phyloP scores from a whole-genome alignment of 352 stramenopile species.

The Globisporangium yorkense region DNA sequence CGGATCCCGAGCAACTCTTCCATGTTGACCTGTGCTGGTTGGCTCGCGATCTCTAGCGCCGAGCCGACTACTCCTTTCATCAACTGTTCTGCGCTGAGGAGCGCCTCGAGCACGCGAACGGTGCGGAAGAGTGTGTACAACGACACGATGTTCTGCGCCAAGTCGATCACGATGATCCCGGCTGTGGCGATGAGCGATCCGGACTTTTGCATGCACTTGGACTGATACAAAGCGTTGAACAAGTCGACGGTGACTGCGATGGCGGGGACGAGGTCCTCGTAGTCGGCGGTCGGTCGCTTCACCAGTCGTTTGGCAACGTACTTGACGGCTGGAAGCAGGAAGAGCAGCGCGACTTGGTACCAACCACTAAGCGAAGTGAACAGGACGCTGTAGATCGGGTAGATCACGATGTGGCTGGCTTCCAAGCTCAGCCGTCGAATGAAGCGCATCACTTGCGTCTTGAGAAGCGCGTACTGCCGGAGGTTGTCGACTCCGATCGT shows the following conservation, averaged over 20 bases:
- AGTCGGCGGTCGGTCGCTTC: constrained; percentile 22
- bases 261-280: constrained; percentile 4
- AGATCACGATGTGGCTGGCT: constrained; percentile 19
- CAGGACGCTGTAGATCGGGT: constrained; percentile 19
- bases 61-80: neutral
- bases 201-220: constrained; percentile 16
- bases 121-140: neutral
- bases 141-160: constrained; percentile 1
- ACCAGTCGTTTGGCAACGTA: constrained; percentile 5
- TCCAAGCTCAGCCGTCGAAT: constrained; percentile 11
- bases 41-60: neutral
- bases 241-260: constrained; percentile 1
- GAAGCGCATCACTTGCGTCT: constrained; percentile 13
- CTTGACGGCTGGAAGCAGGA: constrained; percentile 30
- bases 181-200: constrained; percentile 15
- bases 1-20: neutral
- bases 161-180: constrained; percentile 5
- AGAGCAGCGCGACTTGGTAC: constrained; percentile 18
- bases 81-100: neutral
- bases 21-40: neutral
- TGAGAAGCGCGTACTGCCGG: constrained; percentile 9
- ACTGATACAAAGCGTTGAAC: constrained; percentile 8
- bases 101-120: neutral
- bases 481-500: constrained; percentile 16
- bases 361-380: constrained; percentile 16